Percentiles rank a stretch among this genome's conserved stretches.
These are phyloP conservation scores for Selaginella tamariscina DNA, from an alignment of 75 land plant genomes.

Conservation along the genomic window DNA sequence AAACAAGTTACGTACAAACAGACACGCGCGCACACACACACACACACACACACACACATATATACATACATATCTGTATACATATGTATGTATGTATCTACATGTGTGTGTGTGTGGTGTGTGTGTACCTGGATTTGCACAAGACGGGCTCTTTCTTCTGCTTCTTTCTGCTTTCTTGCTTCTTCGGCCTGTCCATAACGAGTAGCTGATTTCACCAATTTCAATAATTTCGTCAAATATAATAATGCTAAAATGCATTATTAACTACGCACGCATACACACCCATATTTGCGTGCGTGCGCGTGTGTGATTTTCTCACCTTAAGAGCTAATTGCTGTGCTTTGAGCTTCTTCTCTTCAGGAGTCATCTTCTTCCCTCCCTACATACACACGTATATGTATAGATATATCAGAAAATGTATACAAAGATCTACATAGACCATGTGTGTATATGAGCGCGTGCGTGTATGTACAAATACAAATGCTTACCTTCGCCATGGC, in stretches of 20 bases:
- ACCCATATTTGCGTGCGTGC: neutral
- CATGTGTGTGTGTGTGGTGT: too few species aligned
- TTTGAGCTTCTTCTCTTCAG: conserved; percentile 23
- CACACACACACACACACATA: too few species aligned
- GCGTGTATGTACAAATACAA: too few species aligned
- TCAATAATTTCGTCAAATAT: too few species aligned
- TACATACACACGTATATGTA: too few species aligned
- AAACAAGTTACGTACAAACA: neutral
- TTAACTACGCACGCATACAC: neutral
- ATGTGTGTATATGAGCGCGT: too few species aligned
- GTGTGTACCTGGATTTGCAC: conserved; percentile 17
- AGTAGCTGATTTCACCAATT: too few species aligned
- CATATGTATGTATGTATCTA: neutral
- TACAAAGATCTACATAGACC: too few species aligned
- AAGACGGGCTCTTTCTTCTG: conserved; percentile 10
- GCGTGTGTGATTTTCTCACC: too few species aligned
- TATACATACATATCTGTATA: neutral
- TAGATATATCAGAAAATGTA: too few species aligned
- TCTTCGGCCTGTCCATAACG: conserved; percentile 21
- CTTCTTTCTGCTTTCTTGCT: conserved; percentile 19
- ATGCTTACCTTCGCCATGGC: too few species aligned
- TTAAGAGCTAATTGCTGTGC: conserved; percentile 17
- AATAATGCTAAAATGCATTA: neutral
- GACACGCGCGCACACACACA: neutral
- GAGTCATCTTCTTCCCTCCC: conserved; percentile 16